Conservation (phyloP, 2,329 filamentous ascomycete genomes). For the Sclerotinia subarctica region DNA sequence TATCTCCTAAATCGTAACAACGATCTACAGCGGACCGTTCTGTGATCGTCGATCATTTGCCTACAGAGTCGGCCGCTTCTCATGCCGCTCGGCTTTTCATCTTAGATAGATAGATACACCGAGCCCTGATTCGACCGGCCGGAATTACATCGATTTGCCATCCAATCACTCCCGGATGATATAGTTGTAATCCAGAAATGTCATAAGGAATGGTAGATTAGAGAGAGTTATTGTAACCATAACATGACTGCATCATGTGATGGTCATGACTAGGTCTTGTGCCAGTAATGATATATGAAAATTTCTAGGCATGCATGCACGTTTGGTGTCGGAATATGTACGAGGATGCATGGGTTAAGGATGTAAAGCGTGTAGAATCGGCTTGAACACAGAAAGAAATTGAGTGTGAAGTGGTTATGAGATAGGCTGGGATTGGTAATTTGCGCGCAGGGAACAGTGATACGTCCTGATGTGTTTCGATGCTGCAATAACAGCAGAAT, state of each 20-base stretch:
- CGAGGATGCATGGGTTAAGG: background rate
- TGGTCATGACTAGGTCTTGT: background rate
- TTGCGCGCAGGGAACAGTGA: background rate
- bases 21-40: background rate
- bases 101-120: background rate
- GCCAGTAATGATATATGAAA: background rate
- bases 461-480: background rate
- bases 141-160: background rate
- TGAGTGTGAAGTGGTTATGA: background rate
- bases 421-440: slow-evolving; percentile 3
- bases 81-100: background rate
- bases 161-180: background rate
- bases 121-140: background rate
- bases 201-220: background rate
- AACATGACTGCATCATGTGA: background rate
- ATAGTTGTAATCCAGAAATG: background rate
- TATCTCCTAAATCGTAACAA: background rate
- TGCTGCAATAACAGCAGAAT: background rate
- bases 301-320: background rate
- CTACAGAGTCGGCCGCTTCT: background rate
- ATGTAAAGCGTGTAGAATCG: background rate
- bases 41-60: background rate
- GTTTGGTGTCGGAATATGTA: background rate
- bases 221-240: no score
- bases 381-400: background rate